Evolutionary conservation across 441 rosid species (phyloP).

Genomic region (Hura crepitans): DNA sequence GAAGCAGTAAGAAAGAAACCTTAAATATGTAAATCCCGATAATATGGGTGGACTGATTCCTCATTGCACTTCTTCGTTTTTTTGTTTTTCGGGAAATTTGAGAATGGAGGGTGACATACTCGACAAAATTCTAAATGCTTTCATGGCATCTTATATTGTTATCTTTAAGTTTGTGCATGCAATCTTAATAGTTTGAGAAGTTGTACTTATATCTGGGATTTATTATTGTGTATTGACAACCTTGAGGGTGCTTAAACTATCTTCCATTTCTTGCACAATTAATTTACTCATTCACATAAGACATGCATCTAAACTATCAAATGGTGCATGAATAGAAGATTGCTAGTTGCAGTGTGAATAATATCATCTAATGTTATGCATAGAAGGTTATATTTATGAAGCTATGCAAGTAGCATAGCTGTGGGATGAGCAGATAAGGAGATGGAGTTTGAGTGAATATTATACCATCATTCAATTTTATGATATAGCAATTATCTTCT

Average conservation of each 20-base stretch:
- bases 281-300: neutral
- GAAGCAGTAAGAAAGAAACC: slow-evolving; percentile 9
- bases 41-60: neutral
- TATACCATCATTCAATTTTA: neutral
- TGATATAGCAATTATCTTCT: neutral
- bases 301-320: neutral
- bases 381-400: neutral
- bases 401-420: neutral
- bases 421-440: neutral
- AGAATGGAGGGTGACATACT: neutral
- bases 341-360: neutral
- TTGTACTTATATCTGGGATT: neutral
- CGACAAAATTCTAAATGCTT: neutral
- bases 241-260: neutral
- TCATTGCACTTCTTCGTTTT: neutral
- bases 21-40: neutral
- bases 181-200: neutral
- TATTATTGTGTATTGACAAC: neutral
- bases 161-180: neutral
- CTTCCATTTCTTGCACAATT: neutral
- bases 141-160: neutral
- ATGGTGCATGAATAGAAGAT: neutral
- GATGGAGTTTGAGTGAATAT: neutral
- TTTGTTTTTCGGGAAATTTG: too few species aligned
- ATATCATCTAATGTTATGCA: neutral